Base-by-base conservation (phyloP, 2,329 filamentous ascomycete genomes). In the Monilinia vaccinii-corymbosi region DNA sequence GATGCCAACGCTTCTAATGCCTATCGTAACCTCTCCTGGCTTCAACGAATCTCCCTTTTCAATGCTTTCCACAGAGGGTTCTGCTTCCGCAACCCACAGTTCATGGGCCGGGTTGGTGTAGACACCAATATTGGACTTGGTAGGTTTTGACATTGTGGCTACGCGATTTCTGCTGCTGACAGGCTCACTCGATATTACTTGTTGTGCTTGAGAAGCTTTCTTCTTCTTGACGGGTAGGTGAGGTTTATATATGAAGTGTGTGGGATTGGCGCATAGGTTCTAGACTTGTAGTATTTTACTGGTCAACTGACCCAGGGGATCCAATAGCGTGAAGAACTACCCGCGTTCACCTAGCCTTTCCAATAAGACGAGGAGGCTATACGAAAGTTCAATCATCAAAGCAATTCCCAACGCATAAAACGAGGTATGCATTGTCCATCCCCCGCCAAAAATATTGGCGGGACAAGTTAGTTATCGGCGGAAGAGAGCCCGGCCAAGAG, bases 51-150 rank as follows among this genome's bases (percentile, higher is more conserved):
- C 76, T 50, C 84, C 87, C 65, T 80, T 81, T 68, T 85, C 78
- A 60, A 95, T 86, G 63, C 85, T 85, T 72, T 95, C 88, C 31
- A 90, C 76, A 48, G 82, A 86, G 5, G 93, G 93, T 67, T 84
- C 80, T 14, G 92, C 85, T 65, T 90, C 85, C 60, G 81, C 88
- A 63, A 97, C 84, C 90, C 92, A 97, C 57, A 97, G 80, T 62
- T 96, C 89, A 73, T 97, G 93, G 61, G 84, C 83, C 21, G 93
- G 91, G 77, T 97, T 96, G 56, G 93, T 97, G 80, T 88, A 97
- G 66, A 97, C 91, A 68, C 91, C 93, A 72, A 97, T 95, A 77
- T 97, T 97, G 61, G 89, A 77, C 81, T 95, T 94, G 61, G 81
- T 77, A 28, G 64, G 61, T 25, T 66, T 66, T 45, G 56, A 64